Conservation (phyloP, 2,329 filamentous ascomycete species). For the Hypoxylon sp. region DNA sequence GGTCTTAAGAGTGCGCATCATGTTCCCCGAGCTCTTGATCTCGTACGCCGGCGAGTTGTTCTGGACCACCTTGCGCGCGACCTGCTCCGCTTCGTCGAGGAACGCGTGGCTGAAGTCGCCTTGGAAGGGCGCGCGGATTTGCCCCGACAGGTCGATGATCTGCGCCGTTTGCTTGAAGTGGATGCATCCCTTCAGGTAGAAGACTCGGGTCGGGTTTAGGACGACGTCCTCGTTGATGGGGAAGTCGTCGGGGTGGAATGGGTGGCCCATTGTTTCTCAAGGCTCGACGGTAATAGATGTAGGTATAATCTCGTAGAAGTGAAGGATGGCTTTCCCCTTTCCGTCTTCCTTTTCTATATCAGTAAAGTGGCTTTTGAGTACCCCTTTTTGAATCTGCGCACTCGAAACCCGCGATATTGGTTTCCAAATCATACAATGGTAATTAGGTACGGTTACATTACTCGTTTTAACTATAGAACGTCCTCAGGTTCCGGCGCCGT, state of each 20-base stretch:
- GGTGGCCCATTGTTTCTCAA: constrained; percentile 51
- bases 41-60: constrained; percentile 46
- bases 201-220: constrained; percentile 49
- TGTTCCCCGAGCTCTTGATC: constrained; percentile 53
- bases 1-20: constrained; percentile 57
- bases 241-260: constrained; percentile 56
- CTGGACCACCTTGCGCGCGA: constrained; percentile 40
- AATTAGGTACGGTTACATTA: constrained; percentile 16
- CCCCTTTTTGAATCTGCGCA: background rate
- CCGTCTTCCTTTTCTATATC: background rate
- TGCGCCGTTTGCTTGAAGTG: constrained; percentile 56
- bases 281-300: background rate
- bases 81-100: constrained; percentile 48
- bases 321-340: constrained; percentile 2
- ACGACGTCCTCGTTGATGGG: constrained; percentile 51
- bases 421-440: background rate
- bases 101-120: constrained; percentile 53
- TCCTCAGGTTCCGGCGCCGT: constrained; percentile 22
- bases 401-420: constrained; percentile 12
- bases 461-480: constrained; percentile 11
- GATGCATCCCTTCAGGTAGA: constrained; percentile 54
- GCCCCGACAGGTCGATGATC: constrained; percentile 52
- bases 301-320: background rate
- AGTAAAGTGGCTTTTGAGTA: background rate
- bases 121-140: constrained; percentile 47